Conservation (phyloP, 805 yeast genomes). For the Kodamaea hsintzibuensis region DNA sequence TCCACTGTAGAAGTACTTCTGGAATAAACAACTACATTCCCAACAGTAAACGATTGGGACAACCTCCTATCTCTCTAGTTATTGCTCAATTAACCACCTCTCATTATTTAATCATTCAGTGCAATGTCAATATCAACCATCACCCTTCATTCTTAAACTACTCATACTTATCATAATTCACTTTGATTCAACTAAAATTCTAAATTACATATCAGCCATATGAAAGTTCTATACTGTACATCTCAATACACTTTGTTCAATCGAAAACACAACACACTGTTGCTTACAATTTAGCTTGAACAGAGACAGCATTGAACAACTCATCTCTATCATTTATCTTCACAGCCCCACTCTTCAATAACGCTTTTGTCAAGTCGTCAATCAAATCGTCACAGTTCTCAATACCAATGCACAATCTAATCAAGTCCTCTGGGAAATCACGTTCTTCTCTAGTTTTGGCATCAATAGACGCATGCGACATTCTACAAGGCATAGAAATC, state of each 20-base stretch:
- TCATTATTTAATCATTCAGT: too few species aligned
- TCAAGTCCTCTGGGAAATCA: constrained; percentile 88
- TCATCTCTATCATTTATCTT: constrained; percentile 42
- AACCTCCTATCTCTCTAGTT: too few species aligned
- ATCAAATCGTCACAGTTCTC: constrained; percentile 81
- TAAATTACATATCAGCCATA: too few species aligned
- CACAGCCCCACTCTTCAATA: constrained; percentile 63
- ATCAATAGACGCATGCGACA: constrained; percentile 97
- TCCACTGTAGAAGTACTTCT: too few species aligned
- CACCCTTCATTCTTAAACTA: too few species aligned
- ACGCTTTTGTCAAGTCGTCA: constrained; percentile 73
- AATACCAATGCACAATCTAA: constrained; percentile 89
- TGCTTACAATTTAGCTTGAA: constrained; percentile 29
- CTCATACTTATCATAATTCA: too few species aligned
- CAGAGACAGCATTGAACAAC: constrained; percentile 37
- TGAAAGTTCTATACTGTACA: too few species aligned
- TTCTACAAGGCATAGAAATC: constrained; percentile 90
- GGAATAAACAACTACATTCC: too few species aligned
- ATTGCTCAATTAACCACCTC: too few species aligned
- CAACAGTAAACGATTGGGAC: too few species aligned
- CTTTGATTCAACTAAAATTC: too few species aligned
- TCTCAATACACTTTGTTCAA: not conserved
- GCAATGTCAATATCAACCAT: too few species aligned
- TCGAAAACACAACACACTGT: not conserved
- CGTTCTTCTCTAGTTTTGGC: constrained; percentile 83